These are phyloP conservation scores for Conidiobolus incongruus DNA, from an alignment of 371 early-diverging fungal genomes.

Conservation along the genomic window DNA sequence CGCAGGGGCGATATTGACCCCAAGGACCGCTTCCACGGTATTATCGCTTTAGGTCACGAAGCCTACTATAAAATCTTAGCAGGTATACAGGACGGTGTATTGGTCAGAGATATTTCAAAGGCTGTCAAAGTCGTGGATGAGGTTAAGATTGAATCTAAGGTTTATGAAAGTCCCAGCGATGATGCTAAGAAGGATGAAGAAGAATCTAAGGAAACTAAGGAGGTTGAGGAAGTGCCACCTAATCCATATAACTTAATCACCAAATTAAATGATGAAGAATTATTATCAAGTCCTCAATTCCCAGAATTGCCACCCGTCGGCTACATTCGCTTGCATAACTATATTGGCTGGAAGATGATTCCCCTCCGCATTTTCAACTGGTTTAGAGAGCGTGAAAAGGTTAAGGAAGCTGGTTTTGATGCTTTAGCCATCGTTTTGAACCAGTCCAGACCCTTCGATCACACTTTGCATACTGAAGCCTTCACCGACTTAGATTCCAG, in stretches of 20 bases:
- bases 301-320: background rate
- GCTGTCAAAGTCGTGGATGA: background rate
- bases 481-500: too few species aligned
- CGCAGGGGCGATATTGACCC: background rate
- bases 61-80: background rate
- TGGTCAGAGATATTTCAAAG: background rate
- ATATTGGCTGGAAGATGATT: background rate
- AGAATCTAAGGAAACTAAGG: background rate
- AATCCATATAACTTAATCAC: too few species aligned
- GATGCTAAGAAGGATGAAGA: background rate
- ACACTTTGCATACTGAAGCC: too few species aligned
- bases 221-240: too few species aligned
- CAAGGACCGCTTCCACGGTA: background rate
- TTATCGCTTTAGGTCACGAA: background rate
- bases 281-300: too few species aligned
- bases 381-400: background rate
- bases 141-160: background rate
- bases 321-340: background rate
- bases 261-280: too few species aligned
- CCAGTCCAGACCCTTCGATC: too few species aligned
- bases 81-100: background rate
- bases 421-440: too few species aligned
- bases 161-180: background rate
- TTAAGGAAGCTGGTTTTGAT: background rate
- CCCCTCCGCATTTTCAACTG: background rate